Evolutionary conservation across 2,329 filamentous ascomycete species (phyloP), one percentile per base, ranked within the genome.

Genomic region (Aspergillus sp.): DNA sequence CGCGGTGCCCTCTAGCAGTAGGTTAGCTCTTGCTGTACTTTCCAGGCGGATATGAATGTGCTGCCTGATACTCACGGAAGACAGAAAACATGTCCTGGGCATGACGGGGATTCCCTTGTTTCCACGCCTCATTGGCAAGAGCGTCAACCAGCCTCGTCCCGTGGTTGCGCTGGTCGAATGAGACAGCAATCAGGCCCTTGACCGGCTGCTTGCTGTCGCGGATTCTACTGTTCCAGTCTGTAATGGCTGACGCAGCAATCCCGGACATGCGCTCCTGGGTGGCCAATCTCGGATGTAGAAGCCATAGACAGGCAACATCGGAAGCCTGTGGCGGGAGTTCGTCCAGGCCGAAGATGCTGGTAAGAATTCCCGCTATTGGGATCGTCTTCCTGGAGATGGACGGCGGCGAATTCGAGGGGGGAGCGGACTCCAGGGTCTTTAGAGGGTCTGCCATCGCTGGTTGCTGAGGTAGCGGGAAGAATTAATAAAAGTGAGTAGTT

Each of bases 91-190:
- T 94, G 58, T 98, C 91, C 53, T 85, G 77, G 0, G 86, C 89
- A 63, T 96, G 91, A 5, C 69, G 74, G 5, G 71, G 66, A 53
- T 95, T 94, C 17, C 86, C 86, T 24, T 74, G 61, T 26, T 74
- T 72, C 89, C 88, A 96, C 3, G 80, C 71, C 45, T 80, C 68
- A 55, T 95, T 96, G 15, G 81, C 77, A 12, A 69, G 45, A 5
- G 72, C 63, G 47, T 80, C 71, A 2, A 89, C 74, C 37, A 78
- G 60, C 34, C 91, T 68, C 2, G 74, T 71, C 15, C 91, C 91
- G 60, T 96, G 91, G 58, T 96, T 96, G 28, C 89, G 75, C 66
- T 94, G 86, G 61, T 96, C 91, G 58, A 94, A 93, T 2, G 81
- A 75, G 8, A 88, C 74, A 2, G 84, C 86, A 30, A 96, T 78